Conservation (phyloP, 75 land plant genomes). For the Picea glauca region DNA sequence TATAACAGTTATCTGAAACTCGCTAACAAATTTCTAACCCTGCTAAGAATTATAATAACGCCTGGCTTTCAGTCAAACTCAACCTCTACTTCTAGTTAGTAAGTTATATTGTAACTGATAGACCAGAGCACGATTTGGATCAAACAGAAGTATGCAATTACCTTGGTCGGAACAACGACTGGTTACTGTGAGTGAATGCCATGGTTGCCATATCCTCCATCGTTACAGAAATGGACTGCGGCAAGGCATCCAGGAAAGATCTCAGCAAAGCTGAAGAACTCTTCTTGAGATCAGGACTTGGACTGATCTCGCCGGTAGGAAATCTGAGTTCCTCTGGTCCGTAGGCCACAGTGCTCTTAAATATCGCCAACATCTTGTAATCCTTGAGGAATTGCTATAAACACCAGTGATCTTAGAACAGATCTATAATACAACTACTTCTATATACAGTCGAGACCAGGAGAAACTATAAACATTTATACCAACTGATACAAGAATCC, state of each 20-base stretch:
- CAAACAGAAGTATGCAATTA: slow-evolving; percentile 4
- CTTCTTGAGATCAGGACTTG: slow-evolving; percentile 8
- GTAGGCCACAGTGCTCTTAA: slow-evolving; percentile 33
- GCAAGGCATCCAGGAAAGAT: slow-evolving; percentile 11
- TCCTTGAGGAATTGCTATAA: neutral
- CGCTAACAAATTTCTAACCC: neutral
- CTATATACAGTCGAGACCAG: too few relatives aligned
- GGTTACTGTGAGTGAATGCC: slow-evolving; percentile 33
- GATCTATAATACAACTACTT: too few relatives aligned
- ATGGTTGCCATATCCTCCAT: slow-evolving; percentile 23
- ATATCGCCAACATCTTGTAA: slow-evolving; percentile 52
- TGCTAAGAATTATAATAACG: neutral
- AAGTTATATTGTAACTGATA: neutral
- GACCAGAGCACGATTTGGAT: neutral
- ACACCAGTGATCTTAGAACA: too few relatives aligned
- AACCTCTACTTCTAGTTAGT: too few relatives aligned
- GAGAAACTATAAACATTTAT: too few relatives aligned
- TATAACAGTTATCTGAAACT: neutral
- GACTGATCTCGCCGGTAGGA: slow-evolving; percentile 19
- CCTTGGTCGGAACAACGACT: slow-evolving; percentile 39
- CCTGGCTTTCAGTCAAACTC: neutral
- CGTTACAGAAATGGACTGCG: slow-evolving; percentile 21
- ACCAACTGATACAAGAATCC: too few relatives aligned
- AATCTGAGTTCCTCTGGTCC: slow-evolving; percentile 49
- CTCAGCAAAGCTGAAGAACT: slow-evolving; percentile 13